Conservation (phyloP, 257 asterid genomes). For the Ballota nigra region DNA sequence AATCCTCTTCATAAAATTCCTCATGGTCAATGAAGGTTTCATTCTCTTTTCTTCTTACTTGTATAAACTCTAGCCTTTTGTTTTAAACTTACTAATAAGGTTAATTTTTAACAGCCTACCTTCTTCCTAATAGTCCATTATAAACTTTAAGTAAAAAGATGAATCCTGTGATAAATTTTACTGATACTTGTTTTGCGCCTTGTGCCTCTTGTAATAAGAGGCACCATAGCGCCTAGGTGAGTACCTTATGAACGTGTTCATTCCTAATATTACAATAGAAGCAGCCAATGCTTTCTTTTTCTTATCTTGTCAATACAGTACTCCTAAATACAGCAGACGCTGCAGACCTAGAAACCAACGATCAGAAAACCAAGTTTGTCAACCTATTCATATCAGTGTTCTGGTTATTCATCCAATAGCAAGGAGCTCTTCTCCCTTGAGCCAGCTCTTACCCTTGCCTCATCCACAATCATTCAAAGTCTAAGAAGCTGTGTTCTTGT, state of each 20-base stretch:
- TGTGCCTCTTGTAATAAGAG: background rate
- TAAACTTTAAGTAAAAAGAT: too few relatives aligned
- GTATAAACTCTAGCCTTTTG: background rate
- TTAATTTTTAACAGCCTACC: background rate
- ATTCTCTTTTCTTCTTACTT: background rate
- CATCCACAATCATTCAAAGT: background rate
- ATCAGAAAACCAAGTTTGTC: background rate
- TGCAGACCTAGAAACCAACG: background rate
- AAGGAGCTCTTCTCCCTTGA: background rate
- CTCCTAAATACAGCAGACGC: background rate
- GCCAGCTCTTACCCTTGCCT: background rate
- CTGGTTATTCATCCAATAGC: background rate
- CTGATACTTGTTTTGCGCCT: background rate
- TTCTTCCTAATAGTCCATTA: too few relatives aligned
- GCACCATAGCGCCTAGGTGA: background rate
- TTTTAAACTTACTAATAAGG: background rate
- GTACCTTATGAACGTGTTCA: too few relatives aligned
- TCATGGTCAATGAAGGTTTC: background rate
- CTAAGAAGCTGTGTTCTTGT: background rate
- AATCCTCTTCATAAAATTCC: background rate
- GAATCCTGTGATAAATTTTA: background rate
- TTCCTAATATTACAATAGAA: background rate
- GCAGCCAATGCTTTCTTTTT: background rate
- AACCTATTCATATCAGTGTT: background rate
- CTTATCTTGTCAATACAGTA: background rate